phyloP scores from a whole-genome alignment of 805 yeast species.

The Saccharomycopsis sp. region DNA sequence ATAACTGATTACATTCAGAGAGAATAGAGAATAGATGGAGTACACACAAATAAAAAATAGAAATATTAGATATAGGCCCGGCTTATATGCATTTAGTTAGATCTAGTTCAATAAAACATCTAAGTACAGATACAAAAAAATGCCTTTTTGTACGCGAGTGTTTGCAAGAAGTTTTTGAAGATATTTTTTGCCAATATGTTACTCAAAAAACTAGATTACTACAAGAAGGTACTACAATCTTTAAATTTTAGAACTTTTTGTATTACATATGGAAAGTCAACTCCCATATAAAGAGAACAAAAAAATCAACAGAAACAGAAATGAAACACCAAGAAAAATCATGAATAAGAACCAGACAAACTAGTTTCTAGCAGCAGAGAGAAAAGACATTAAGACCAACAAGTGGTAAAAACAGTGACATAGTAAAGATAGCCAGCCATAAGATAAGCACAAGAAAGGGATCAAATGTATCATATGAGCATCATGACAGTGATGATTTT shows the following conservation, averaged over 20 bases:
- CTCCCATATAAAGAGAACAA: not conserved
- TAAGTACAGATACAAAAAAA: too few species aligned
- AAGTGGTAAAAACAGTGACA: not conserved
- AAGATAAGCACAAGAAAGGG: not conserved
- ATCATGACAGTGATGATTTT: not conserved
- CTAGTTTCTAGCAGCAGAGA: not conserved
- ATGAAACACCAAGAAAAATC: not conserved
- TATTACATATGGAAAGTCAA: not conserved
- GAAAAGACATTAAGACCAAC: conserved; percentile 2
- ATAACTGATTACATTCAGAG: not conserved
- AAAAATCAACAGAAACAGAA: not conserved
- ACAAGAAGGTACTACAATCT: too few species aligned
- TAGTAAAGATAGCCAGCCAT: not conserved
- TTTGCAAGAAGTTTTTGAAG: too few species aligned
- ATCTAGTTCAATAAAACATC: too few species aligned
- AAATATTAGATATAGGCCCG: too few species aligned
- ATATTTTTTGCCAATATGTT: too few species aligned
- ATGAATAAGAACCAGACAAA: not conserved
- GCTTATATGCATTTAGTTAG: too few species aligned
- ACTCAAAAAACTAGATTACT: too few species aligned
- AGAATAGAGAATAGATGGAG: too few species aligned
- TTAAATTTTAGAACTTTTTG: too few species aligned
- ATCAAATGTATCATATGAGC: conserved; percentile 1
- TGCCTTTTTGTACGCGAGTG: too few species aligned
- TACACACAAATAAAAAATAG: too few species aligned